A percentile compares a stretch with the other conserved stretches of the same genome.
phyloP scores from a whole-genome alignment of 1,284 basidiomycete species.

The Lentinus polychrous region DNA sequence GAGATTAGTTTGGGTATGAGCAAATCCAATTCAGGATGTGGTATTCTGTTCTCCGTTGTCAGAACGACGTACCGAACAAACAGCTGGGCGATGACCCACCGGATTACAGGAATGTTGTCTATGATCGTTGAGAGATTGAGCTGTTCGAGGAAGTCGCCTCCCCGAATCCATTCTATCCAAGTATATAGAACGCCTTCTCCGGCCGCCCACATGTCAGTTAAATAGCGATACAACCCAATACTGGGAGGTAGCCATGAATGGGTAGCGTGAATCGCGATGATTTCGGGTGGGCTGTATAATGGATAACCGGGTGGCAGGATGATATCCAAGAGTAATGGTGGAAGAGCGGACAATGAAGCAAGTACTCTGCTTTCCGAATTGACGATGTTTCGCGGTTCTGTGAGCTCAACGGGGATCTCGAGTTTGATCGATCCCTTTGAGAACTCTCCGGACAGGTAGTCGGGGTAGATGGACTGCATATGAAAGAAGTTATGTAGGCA shows the following conservation, averaged over 20 bases:
- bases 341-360: slow-evolving; percentile 40
- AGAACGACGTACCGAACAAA: slow-evolving; percentile 3
- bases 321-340: slow-evolving; percentile 54
- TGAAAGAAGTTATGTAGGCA: not conserved
- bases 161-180: slow-evolving; percentile 66
- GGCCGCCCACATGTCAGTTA: slow-evolving; percentile 51
- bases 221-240: slow-evolving; percentile 30
- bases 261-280: slow-evolving; percentile 48
- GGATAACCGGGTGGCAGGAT: slow-evolving; percentile 55
- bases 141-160: slow-evolving; percentile 49
- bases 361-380: slow-evolving; percentile 17
- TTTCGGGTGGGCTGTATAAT: slow-evolving; percentile 39
- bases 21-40: slow-evolving; percentile 47
- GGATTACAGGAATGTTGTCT: slow-evolving; percentile 29
- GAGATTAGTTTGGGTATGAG: slow-evolving; percentile 41
- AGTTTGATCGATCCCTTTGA: slow-evolving; percentile 38
- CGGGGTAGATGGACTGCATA: slow-evolving; percentile 67
- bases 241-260: slow-evolving; percentile 51
- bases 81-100: slow-evolving; percentile 29
- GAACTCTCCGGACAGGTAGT: slow-evolving; percentile 45
- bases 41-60: slow-evolving; percentile 33
- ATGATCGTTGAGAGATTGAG: slow-evolving; percentile 25
- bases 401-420: slow-evolving; percentile 59
- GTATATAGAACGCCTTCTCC: slow-evolving; percentile 56
- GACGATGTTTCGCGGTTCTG: slow-evolving; percentile 19